A percentile compares a stretch with the other conserved stretches of the same genome.
phyloP scores from a whole-genome alignment of 108 stramenopile species.

The Skeletonema menzelii region DNA sequence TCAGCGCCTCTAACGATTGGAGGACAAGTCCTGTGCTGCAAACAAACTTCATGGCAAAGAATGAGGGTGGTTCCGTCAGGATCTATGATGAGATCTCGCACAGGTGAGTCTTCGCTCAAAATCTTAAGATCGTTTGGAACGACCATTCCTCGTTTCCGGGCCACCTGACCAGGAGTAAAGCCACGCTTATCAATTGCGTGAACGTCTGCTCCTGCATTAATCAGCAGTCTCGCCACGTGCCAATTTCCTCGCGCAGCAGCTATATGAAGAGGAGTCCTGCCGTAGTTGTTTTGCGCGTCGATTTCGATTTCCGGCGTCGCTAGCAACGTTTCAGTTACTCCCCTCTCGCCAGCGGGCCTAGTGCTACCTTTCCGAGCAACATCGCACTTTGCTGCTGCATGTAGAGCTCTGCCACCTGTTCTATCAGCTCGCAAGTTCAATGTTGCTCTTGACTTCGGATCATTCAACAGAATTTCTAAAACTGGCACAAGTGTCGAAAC shows the following conservation, averaged over 20 bases:
- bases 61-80: constrained; percentile 76
- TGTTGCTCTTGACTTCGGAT: constrained; percentile 56
- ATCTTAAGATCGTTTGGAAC: constrained; percentile 71
- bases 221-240: constrained; percentile 70
- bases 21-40: constrained; percentile 79
- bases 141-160: constrained; percentile 81
- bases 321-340: constrained; percentile 66
- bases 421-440: constrained; percentile 76
- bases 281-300: constrained; percentile 76
- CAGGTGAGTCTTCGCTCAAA: constrained; percentile 61
- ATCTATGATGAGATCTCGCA: constrained; percentile 82
- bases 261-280: constrained; percentile 81
- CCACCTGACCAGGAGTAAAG: constrained; percentile 75
- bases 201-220: constrained; percentile 65
- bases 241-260: constrained; percentile 82
- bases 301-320: constrained; percentile 69
- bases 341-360: constrained; percentile 23
- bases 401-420: constrained; percentile 74
- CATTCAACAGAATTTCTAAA: constrained; percentile 59
- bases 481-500: constrained; percentile 69
- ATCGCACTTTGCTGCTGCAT: constrained; percentile 88
- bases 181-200: constrained; percentile 72
- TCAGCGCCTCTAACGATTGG: constrained; percentile 76
- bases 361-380: constrained; percentile 19
- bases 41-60: constrained; percentile 81